Evolutionary conservation across 2,329 filamentous ascomycete genomes (phyloP).

Genomic region (Sporothrix globosa): DNA sequence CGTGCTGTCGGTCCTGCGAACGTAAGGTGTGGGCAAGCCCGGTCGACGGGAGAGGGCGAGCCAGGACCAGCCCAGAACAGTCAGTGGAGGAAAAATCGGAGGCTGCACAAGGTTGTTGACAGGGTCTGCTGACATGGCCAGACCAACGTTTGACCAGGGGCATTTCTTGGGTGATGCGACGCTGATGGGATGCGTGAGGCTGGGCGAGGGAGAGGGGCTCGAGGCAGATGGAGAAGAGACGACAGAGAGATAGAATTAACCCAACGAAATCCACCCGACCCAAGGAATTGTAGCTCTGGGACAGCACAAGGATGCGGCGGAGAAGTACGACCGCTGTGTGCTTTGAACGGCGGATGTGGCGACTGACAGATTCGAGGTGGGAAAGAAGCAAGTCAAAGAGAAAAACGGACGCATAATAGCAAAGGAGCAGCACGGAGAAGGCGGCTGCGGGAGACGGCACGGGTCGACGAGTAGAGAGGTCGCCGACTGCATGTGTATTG

Average conservation of each 20-base stretch:
- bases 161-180: conserved; percentile 4
- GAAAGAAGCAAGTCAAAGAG: neutral
- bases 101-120: neutral
- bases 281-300: neutral
- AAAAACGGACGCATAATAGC: neutral
- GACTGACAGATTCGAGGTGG: too few species aligned
- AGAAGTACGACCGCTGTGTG: conserved; percentile 2
- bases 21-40: too few species aligned
- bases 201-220: too few species aligned
- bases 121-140: neutral
- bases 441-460: neutral
- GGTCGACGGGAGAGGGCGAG: too few species aligned
- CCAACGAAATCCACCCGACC: neutral
- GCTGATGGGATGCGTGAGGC: neutral
- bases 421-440: neutral
- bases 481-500: neutral
- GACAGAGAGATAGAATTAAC: neutral
- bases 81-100: neutral
- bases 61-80: too few species aligned
- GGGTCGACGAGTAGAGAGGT: neutral
- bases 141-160: neutral
- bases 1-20: too few species aligned
- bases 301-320: neutral
- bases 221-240: neutral
- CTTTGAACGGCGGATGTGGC: too few species aligned